Conservation (phyloP, 2,329 filamentous ascomycete species). For the Cryphonectria nitschkei region DNA sequence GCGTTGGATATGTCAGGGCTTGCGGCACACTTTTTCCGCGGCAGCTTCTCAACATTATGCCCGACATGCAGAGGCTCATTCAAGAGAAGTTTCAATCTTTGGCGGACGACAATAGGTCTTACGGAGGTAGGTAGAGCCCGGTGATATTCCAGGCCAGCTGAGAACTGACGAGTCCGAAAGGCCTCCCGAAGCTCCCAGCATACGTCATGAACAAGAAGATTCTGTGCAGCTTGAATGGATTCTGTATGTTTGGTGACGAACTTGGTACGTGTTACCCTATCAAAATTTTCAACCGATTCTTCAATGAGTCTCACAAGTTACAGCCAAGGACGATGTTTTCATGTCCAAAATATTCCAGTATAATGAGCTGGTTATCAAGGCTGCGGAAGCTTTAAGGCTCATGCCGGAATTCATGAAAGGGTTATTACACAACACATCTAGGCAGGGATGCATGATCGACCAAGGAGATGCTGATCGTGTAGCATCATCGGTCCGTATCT, state of each 20-base stretch:
- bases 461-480: too few species aligned
- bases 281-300: background rate
- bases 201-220: too few species aligned
- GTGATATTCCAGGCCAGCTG: too few species aligned
- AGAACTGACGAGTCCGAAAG: too few species aligned
- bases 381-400: conserved; percentile 34
- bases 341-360: conserved; percentile 32
- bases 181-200: too few species aligned
- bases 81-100: background rate
- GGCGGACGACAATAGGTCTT: too few species aligned
- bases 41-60: background rate
- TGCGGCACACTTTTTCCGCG: conserved; percentile 33
- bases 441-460: too few species aligned
- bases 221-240: too few species aligned
- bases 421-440: too few species aligned
- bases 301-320: background rate
- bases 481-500: too few species aligned
- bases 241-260: background rate
- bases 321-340: conserved; percentile 34
- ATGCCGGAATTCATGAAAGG: background rate
- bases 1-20: conserved; percentile 33
- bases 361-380: conserved; percentile 34
- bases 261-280: background rate
- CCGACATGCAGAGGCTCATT: background rate
- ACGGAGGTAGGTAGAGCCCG: too few species aligned